Conservation (phyloP, 176 grass and related monocot species). For the Alloteropsis semialata region DNA sequence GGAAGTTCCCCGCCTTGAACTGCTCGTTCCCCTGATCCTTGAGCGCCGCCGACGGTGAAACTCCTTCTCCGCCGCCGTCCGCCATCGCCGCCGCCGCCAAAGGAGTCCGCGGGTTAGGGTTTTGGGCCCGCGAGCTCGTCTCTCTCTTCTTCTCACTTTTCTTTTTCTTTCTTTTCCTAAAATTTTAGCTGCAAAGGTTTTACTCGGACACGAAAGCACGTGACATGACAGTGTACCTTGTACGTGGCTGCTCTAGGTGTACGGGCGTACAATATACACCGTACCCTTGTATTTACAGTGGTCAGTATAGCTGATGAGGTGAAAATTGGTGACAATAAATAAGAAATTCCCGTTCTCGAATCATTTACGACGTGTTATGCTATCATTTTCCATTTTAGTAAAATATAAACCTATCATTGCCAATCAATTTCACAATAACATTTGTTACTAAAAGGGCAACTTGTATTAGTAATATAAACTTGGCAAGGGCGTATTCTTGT, state of each 20-base stretch:
- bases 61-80: constrained; percentile 17
- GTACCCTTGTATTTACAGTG: too few relatives aligned
- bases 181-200: neutral
- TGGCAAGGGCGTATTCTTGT: too few relatives aligned
- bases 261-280: neutral
- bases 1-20: constrained; percentile 90
- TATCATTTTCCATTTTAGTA: too few relatives aligned
- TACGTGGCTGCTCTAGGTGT: neutral
- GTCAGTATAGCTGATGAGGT: too few relatives aligned
- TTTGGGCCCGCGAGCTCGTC: constrained; percentile 28
- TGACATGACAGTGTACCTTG: neutral
- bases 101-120: constrained; percentile 43
- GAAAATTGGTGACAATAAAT: too few relatives aligned
- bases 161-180: neutral
- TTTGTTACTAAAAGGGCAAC: too few relatives aligned
- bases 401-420: too few relatives aligned
- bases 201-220: neutral
- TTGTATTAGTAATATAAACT: too few relatives aligned
- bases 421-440: too few relatives aligned
- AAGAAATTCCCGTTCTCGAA: too few relatives aligned
- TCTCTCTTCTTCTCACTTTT: neutral
- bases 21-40: constrained; percentile 95
- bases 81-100: constrained; percentile 30
- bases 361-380: too few relatives aligned
- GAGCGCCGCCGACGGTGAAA: constrained; percentile 19